Base-by-base conservation (phyloP, 495 filamentous ascomycete species). In the Jackrogersella multiformis region DNA sequence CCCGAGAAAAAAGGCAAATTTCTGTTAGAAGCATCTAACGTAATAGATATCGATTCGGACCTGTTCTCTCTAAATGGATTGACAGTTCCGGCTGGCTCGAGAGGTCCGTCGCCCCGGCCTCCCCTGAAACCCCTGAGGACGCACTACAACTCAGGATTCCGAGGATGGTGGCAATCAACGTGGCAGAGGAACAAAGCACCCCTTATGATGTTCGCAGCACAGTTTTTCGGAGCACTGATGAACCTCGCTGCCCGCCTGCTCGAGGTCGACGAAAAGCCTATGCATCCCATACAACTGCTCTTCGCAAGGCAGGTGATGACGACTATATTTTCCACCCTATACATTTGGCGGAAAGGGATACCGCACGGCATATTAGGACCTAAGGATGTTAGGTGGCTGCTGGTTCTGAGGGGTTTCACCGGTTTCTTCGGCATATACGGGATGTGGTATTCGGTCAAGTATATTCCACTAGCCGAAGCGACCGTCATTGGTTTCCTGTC, bases 401-500 rank as follows among this genome's bases (percentile, higher is more conserved):
- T 98, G 9, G 70, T 94, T 0, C 74, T 83, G 1, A 84, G 94
- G 58, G 93, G 92, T 0, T 65, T 90, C 1, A 83, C 83, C 51
- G 94, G 94, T 0, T 97, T 97, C 77, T 91, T 92, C 74, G 94
- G 94, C 9, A 92, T 96, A 8, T 88, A 74, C 57, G 84, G 73
- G 21, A 75, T 84, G 71, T 82, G 80, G 80, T 77, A 76, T 35
- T 94, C 92, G 1, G 87, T 97, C 5, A 85, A 90, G 64, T 97
- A 97, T 71, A 87, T 98, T 2, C 90, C 93, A 1, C 82, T 98
- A 0, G 89, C 92, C 4, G 94, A 98, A 69, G 94, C 95, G 9
- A 96, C 92, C 0, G 95, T 97, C 0, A 88, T 98, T 42, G 96
- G 92, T 42, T 98, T 97, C 72, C 85, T 98, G 0, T 86, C 91